These are phyloP conservation scores for Penicillium brevicompactum DNA, from an alignment of 2,329 filamentous ascomycete species.

Conservation along the genomic window DNA sequence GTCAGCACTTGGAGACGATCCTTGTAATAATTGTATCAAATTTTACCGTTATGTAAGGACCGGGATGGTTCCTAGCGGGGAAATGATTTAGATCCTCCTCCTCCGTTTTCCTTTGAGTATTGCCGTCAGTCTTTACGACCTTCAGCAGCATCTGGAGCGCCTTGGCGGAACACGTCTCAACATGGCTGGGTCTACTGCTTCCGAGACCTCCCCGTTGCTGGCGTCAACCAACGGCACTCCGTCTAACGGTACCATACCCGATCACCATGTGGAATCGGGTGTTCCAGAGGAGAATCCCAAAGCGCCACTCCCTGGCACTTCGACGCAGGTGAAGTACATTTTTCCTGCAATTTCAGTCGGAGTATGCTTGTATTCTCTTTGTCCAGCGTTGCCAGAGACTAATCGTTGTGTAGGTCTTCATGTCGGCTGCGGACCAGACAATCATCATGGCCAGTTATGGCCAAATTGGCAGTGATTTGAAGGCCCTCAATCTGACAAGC, in stretches of 20 bases:
- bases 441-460: constrained; percentile 78
- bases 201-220: constrained; percentile 52
- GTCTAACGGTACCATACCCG: constrained; percentile 27
- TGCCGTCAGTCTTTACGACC: background rate
- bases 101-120: background rate
- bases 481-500: constrained; percentile 72
- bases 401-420: constrained; percentile 59
- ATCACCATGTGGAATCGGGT: constrained; percentile 25
- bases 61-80: background rate
- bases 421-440: constrained; percentile 75
- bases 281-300: constrained; percentile 22
- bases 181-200: constrained; percentile 29
- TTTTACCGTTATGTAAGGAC: background rate
- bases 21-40: background rate
- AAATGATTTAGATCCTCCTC: background rate
- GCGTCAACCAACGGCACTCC: constrained; percentile 30
- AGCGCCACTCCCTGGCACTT: constrained; percentile 47
- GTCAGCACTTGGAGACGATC: no score
- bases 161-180: constrained; percentile 1
- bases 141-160: background rate
- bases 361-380: constrained; percentile 45
- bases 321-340: constrained; percentile 57
- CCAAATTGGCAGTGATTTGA: constrained; percentile 73
- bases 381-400: background rate
- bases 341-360: constrained; percentile 64